Conservation (phyloP, 176 grass and related monocot species). For the Coix lacrymajobi region DNA sequence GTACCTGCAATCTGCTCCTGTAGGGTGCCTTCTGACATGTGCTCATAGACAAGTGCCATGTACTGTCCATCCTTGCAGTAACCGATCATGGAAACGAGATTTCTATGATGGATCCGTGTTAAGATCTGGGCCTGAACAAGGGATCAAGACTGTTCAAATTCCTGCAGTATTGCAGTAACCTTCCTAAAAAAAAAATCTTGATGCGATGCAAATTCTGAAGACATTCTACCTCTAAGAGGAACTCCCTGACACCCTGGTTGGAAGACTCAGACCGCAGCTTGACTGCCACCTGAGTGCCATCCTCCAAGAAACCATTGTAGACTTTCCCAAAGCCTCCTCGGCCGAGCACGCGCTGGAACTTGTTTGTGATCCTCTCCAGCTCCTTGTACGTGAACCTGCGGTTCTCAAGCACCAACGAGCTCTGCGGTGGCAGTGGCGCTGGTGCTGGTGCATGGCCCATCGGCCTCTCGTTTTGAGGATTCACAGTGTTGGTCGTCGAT, state of each 20-base stretch:
- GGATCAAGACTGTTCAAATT: neutral
- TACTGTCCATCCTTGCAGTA: slow-evolving; percentile 53
- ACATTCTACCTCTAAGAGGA: slow-evolving; percentile 41
- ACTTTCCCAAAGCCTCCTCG: slow-evolving; percentile 52
- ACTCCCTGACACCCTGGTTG: slow-evolving; percentile 43
- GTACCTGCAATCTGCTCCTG: slow-evolving; percentile 17
- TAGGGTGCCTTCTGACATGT: slow-evolving; percentile 59
- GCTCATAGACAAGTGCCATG: slow-evolving; percentile 58
- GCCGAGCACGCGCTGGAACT: slow-evolving; percentile 39
- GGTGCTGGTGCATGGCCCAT: neutral
- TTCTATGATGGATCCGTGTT: slow-evolving; percentile 58
- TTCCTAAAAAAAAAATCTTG: too few relatives aligned
- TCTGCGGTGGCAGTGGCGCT: neutral
- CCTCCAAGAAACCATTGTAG: slow-evolving; percentile 27
- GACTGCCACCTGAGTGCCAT: slow-evolving; percentile 50
- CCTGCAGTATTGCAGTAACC: neutral
- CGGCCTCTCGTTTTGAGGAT: neutral
- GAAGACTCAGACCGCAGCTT: slow-evolving; percentile 37
- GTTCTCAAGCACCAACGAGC: slow-evolving; percentile 26
- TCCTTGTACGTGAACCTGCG: slow-evolving; percentile 44
- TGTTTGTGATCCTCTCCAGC: slow-evolving; percentile 31
- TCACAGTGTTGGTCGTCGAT: neutral
- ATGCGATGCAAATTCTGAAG: neutral
- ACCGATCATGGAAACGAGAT: slow-evolving; percentile 53
- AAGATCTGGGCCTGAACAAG: slow-evolving; percentile 45